Conservation (phyloP, 1,284 basidiomycete genomes). For the Marasmius oreades region DNA sequence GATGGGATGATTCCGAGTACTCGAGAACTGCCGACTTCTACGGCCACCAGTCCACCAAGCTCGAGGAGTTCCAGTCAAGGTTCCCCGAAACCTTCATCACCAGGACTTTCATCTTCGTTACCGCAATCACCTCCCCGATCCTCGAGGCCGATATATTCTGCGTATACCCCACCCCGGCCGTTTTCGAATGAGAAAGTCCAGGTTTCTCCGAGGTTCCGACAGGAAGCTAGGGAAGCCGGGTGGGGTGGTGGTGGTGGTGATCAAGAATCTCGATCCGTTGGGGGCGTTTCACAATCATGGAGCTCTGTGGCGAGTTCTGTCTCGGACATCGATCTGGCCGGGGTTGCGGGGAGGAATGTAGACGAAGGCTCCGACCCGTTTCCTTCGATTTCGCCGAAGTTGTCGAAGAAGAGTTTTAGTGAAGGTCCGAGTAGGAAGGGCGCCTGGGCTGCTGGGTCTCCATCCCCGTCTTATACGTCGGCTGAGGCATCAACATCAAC, state of each 20-base stretch:
- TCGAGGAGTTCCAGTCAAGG: background rate
- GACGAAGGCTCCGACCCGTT: background rate
- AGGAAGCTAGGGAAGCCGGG: conserved; percentile 42
- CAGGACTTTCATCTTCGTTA: background rate
- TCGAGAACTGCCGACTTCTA: conserved; percentile 16
- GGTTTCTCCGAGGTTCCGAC: conserved; percentile 29
- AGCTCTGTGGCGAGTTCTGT: background rate
- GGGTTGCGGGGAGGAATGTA: background rate
- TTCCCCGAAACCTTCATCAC: background rate
- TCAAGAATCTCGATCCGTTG: too few species aligned
- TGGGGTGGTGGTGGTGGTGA: conserved; percentile 11
- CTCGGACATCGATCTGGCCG: background rate
- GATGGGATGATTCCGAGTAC: conserved; percentile 21
- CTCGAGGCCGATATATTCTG: conserved; percentile 16
- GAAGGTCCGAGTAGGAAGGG: background rate
- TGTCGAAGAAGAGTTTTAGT: background rate
- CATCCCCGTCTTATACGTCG: background rate
- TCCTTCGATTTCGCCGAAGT: background rate
- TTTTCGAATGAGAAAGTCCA: conserved; percentile 40
- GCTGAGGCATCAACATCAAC: too few species aligned
- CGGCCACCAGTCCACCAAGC: conserved; percentile 3
- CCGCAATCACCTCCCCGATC: conserved; percentile 21
- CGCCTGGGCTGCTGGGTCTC: background rate
- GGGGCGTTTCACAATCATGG: background rate
- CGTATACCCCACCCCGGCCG: background rate